These are phyloP conservation scores for Juncus inflexus DNA, from an alignment of 176 grass and related monocot genomes.

Conservation along the genomic window DNA sequence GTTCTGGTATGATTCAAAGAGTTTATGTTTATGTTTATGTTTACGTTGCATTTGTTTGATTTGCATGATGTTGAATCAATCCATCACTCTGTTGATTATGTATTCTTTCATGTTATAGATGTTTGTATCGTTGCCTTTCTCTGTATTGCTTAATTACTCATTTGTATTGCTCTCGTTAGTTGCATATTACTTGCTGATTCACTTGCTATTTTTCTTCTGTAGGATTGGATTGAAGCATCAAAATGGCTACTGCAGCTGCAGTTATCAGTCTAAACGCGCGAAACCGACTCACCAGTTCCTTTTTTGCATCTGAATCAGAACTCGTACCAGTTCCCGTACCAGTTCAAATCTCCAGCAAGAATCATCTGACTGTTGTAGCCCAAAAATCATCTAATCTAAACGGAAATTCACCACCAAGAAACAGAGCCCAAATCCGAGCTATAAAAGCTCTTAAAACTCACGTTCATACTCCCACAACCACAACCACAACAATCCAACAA, in stretches of 20 bases:
- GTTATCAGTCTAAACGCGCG: constrained; percentile 79
- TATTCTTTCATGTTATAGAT: background rate
- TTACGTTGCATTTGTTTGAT: too few relatives aligned
- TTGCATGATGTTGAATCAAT: too few relatives aligned
- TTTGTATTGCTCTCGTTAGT: constrained; percentile 18
- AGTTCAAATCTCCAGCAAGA: constrained; percentile 40
- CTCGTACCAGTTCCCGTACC: constrained; percentile 14
- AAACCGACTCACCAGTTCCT: constrained; percentile 63
- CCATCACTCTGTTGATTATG: too few relatives aligned
- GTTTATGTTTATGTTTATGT: too few relatives aligned
- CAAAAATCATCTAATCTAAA: constrained; percentile 42
- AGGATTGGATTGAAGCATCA: constrained; percentile 17
- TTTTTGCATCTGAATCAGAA: constrained; percentile 46
- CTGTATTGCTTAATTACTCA: background rate
- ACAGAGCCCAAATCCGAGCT: constrained; percentile 44
- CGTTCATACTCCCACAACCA: constrained; percentile 28
- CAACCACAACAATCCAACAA: background rate
- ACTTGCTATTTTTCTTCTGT: constrained; percentile 12
- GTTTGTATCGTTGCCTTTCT: background rate
- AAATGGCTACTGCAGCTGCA: constrained; percentile 52
- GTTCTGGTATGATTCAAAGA: background rate
- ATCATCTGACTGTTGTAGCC: constrained; percentile 24
- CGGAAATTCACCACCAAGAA: constrained; percentile 15
- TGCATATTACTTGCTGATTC: background rate
- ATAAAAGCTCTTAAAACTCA: constrained; percentile 71